Evolutionary conservation across 2,329 filamentous ascomycete species (phyloP).

Genomic region (Arthrobotrys entomopaga): DNA sequence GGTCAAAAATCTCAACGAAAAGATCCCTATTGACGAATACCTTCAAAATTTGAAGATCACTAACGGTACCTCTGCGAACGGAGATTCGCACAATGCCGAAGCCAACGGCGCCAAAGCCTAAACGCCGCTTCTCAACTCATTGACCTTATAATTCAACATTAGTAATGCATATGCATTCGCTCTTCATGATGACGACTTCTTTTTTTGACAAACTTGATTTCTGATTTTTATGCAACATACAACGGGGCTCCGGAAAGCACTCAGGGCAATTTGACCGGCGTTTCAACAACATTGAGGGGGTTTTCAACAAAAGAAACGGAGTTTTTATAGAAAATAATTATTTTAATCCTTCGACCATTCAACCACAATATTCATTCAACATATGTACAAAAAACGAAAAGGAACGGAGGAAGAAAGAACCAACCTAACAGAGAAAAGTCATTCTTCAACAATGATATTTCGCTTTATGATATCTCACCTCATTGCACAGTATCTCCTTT

Average conservation of each 20-base stretch:
- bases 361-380: slow-evolving; percentile 11
- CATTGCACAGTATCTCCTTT: too few relatives aligned
- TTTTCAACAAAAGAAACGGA: slow-evolving; percentile 49
- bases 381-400: slow-evolving; percentile 10
- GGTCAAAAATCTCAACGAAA: slow-evolving; percentile 72
- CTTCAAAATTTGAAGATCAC: slow-evolving; percentile 51
- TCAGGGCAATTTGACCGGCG: slow-evolving; percentile 35
- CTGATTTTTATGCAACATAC: slow-evolving; percentile 10
- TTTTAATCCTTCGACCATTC: not conserved
- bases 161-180: slow-evolving; percentile 11
- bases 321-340: slow-evolving; percentile 2
- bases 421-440: not conserved
- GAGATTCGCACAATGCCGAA: slow-evolving; percentile 1
- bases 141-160: slow-evolving; percentile 40
- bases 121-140: not conserved
- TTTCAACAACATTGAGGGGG: slow-evolving; percentile 51
- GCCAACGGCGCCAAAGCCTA: slow-evolving; percentile 26
- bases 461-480: not conserved
- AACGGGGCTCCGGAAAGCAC: slow-evolving; percentile 10
- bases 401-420: not conserved
- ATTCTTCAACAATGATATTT: slow-evolving; percentile 41
- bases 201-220: slow-evolving; percentile 35
- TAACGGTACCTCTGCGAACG: slow-evolving; percentile 23
- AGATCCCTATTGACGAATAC: slow-evolving; percentile 57
- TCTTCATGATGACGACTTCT: slow-evolving; percentile 16